These are phyloP conservation scores for Pythium phragmitis DNA, from an alignment of 352 stramenopile genomes.

Conservation along the genomic window DNA sequence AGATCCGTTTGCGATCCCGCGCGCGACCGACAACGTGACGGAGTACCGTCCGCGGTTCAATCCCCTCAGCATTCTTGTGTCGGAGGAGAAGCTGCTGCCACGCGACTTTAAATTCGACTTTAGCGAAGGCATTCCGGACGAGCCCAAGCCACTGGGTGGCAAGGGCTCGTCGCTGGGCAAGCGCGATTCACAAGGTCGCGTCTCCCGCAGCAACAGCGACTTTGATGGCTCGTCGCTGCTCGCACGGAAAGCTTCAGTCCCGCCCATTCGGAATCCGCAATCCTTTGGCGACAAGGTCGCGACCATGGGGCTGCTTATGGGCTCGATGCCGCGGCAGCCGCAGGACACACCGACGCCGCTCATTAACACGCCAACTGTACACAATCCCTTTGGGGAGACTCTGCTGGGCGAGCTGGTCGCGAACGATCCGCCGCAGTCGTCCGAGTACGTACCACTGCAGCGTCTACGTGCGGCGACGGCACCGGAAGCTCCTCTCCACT, in stretches of 20 bases:
- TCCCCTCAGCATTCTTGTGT: constrained; percentile 64
- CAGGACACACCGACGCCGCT: constrained; percentile 18
- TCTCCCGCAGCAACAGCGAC: constrained; percentile 4
- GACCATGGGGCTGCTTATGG: constrained; percentile 30
- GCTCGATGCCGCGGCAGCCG: constrained; percentile 24
- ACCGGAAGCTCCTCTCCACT: neutral
- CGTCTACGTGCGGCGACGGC: constrained; percentile 6
- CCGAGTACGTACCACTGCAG: constrained; percentile 5
- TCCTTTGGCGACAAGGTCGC: constrained; percentile 20
- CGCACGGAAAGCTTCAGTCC: constrained; percentile 6
- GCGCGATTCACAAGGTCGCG: constrained; percentile 2
- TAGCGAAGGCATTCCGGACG: constrained; percentile 33
- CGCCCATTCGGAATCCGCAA: constrained; percentile 18
- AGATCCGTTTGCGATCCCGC: constrained; percentile 73
- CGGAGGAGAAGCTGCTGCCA: constrained; percentile 69
- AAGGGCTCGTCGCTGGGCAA: constrained; percentile 9
- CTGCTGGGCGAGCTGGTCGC: constrained; percentile 26
- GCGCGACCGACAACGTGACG: constrained; percentile 67
- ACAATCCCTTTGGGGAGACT: constrained; percentile 28
- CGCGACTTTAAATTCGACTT: constrained; percentile 62
- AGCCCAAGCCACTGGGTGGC: constrained; percentile 4
- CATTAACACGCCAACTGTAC: constrained; percentile 17
- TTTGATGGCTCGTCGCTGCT: constrained; percentile 14
- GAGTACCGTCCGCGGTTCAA: constrained; percentile 73
- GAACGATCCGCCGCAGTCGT: constrained; percentile 1